Evolutionary conservation across 1,284 basidiomycete genomes (phyloP).

Genomic region (Farysia itapuensis): DNA sequence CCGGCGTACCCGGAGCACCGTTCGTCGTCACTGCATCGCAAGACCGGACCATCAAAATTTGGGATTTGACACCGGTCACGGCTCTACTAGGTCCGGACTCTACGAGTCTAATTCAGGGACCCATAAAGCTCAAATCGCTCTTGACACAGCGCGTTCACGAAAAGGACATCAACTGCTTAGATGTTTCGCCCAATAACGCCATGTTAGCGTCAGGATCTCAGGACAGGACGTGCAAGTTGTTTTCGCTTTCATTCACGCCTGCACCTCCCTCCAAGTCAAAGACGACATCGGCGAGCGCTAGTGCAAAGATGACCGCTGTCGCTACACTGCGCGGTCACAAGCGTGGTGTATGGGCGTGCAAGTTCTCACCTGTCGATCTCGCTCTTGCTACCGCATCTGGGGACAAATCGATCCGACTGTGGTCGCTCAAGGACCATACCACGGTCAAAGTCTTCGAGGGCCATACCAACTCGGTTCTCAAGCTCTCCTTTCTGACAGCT

Average conservation of each 20-base stretch:
- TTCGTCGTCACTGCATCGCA: conserved; percentile 84
- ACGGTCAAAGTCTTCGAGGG: conserved; percentile 63
- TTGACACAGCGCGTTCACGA: conserved; percentile 92
- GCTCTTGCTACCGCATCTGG: conserved; percentile 90
- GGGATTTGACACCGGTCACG: conserved; percentile 68
- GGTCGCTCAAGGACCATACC: conserved; percentile 72
- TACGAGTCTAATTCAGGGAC: neutral
- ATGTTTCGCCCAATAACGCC: conserved; percentile 85
- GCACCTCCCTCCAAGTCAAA: conserved; percentile 48
- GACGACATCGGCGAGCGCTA: conserved; percentile 29
- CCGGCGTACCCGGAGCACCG: conserved; percentile 17
- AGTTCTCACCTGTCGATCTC: conserved; percentile 79
- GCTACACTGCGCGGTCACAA: conserved; percentile 94
- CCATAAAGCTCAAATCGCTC: conserved; percentile 70
- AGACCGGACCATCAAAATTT: conserved; percentile 97
- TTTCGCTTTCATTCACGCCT: conserved; percentile 70
- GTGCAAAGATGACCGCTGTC: conserved; percentile 67
- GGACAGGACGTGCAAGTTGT: conserved; percentile 91
- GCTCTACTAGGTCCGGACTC: conserved; percentile 8
- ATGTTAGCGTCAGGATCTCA: conserved; percentile 92
- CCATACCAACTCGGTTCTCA: conserved; percentile 93
- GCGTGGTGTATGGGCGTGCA: conserved; percentile 91
- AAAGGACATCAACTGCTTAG: conserved; percentile 97
- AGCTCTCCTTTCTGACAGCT: conserved; percentile 81
- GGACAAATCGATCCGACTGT: conserved; percentile 89